Percentiles rank a stretch among this genome's conserved stretches.
These are phyloP conservation scores for Nakaseomyces sp. DNA, from an alignment of 1,139 yeast species.

Conservation along the genomic window DNA sequence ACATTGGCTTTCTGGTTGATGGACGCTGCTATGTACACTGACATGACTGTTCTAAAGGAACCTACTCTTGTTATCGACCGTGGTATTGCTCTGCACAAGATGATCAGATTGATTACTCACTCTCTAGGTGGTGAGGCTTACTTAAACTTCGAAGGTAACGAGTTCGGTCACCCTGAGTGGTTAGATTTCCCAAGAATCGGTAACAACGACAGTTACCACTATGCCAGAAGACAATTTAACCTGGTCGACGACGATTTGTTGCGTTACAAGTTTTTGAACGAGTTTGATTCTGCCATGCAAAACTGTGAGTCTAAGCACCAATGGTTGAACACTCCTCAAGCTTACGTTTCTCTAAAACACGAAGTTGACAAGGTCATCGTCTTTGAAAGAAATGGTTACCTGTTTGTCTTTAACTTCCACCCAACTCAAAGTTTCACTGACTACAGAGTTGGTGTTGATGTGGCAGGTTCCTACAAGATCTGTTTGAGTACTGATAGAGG, in stretches of 20 bases:
- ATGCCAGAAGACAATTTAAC: constrained; percentile 91
- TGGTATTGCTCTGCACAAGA: constrained; percentile 81
- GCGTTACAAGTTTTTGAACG: constrained; percentile 67
- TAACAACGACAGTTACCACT: constrained; percentile 79
- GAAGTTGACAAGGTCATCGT: constrained; percentile 82
- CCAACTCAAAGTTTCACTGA: constrained; percentile 76
- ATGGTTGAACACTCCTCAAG: constrained; percentile 71
- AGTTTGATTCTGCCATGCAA: constrained; percentile 81
- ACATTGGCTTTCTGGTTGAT: constrained; percentile 95
- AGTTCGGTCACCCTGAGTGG: constrained; percentile 99
- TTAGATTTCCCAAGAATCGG: constrained; percentile 91
- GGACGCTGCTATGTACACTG: constrained; percentile 97
- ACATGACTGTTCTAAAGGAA: constrained; percentile 73
- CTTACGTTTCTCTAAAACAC: constrained; percentile 80
- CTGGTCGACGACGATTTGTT: constrained; percentile 70
- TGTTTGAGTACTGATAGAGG: constrained; percentile 66
- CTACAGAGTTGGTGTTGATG: constrained; percentile 81
- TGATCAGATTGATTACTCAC: constrained; percentile 80
- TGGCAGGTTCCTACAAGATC: constrained; percentile 65
- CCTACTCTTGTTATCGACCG: constrained; percentile 75
- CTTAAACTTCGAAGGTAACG: constrained; percentile 93
- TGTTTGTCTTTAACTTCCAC: constrained; percentile 85
- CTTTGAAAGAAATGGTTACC: constrained; percentile 76
- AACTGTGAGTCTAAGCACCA: constrained; percentile 57
- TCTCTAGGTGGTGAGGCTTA: constrained; percentile 94